Evolutionary conservation across 2,329 filamentous ascomycete genomes (phyloP), one percentile per base, ranked within the genome.

Genomic region (Fonsecaea pedrosoi): DNA sequence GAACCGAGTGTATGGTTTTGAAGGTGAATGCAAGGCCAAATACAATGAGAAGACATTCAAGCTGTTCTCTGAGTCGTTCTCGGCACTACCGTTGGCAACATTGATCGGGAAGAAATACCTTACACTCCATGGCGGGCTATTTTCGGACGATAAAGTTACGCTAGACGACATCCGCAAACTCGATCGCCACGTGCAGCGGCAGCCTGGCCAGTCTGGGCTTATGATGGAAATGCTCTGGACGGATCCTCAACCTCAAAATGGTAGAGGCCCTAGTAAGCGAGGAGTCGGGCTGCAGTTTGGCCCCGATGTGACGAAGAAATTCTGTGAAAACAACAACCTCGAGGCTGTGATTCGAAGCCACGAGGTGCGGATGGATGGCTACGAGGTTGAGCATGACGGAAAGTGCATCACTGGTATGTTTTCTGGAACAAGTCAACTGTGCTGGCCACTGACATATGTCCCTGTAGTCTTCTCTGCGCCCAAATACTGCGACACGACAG

Each of bases 161-260:
- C 82, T 99, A 60, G 92, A 98, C 72, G 94, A 99, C 76, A 96
- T 99, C 73, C 88, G 95, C 72, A 96, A 96, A 81, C 84, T 98
- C 65, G 90, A 98, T 80, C 86, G 94, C 71, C 94, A 97, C 81
- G 89, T 87, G 77, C 95, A 98, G 80, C 87, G 92, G 69, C 94
- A 98, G 75, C 94, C 95, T 2, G 95, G 95, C 37, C 95, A 99
- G 78, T 83, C 91, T 57, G 95, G 95, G 13, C 82, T 99, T 74
- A 99, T 99, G 95, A 99, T 99, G 95, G 95, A 99, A 81, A 99
- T 99, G 95, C 86, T 99, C 55, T 99, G 95, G 95, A 98, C 95
- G 0, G 95, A 99, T 77, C 95, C 95, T 2, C 95, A 99, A 78
- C 86, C 91, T 0, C 85, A 89, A 73, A 89, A 91, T 34, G 95